Conservation (phyloP, 2,329 filamentous ascomycete species). For the Ophiocordyceps camponoti-saundersi region DNA sequence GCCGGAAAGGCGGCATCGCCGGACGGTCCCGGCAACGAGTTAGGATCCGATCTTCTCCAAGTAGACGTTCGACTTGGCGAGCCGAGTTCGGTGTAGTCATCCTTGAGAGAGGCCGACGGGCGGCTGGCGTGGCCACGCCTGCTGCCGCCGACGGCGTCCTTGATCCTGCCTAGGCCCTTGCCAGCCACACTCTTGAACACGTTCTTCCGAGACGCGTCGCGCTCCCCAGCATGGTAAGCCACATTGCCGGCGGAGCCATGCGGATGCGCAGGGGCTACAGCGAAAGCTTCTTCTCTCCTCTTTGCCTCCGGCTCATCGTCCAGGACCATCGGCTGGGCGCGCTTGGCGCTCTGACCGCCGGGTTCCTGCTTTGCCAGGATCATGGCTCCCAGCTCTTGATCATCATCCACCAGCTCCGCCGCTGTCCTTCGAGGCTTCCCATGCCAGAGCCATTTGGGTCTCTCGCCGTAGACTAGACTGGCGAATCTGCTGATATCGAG, state of each 20-base stretch:
- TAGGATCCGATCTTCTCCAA: slow-evolving; percentile 26
- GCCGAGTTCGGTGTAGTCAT: slow-evolving; percentile 27
- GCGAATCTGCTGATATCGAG: slow-evolving; percentile 75
- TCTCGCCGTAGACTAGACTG: slow-evolving; percentile 60
- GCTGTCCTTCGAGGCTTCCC: slow-evolving; percentile 63
- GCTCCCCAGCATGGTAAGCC: slow-evolving; percentile 31
- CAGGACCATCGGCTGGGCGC: slow-evolving; percentile 29
- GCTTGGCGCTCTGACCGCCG: slow-evolving; percentile 22
- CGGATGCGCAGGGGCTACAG: slow-evolving; percentile 23
- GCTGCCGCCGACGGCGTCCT: slow-evolving; percentile 58
- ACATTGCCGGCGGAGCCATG: slow-evolving; percentile 28
- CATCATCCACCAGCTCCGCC: slow-evolving; percentile 26
- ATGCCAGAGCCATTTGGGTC: slow-evolving; percentile 86
- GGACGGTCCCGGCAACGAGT: slow-evolving; percentile 9
- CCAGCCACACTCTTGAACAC: slow-evolving; percentile 68
- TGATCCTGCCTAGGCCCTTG: slow-evolving; percentile 68
- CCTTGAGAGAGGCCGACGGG: slow-evolving; percentile 29
- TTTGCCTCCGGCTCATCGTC: slow-evolving; percentile 33
- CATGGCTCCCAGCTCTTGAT: slow-evolving; percentile 26
- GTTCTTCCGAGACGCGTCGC: slow-evolving; percentile 42
- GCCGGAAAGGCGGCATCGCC: slow-evolving; percentile 4
- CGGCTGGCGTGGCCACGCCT: slow-evolving; percentile 35
- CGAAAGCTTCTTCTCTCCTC: slow-evolving; percentile 26
- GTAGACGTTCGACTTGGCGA: slow-evolving; percentile 31
- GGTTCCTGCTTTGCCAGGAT: slow-evolving; percentile 39